A percentile compares a stretch with the other conserved stretches of the same genome.
Evolutionary conservation across 345 rosid species (phyloP).

Genomic region (Dimocarpus longan): DNA sequence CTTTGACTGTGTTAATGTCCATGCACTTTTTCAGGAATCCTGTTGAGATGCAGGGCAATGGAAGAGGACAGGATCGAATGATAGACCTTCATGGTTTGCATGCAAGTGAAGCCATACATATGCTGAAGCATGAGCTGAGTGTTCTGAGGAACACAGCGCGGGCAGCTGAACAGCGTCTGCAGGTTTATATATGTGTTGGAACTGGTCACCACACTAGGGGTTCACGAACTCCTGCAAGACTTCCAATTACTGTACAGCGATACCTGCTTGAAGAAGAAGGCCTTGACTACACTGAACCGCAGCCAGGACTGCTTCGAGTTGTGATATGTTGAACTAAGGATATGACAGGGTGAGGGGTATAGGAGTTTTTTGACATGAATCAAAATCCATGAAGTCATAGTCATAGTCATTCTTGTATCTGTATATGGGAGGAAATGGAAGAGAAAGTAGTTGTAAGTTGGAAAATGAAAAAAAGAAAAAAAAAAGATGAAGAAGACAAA

Average conservation of each 20-base stretch:
- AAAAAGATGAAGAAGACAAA: not conserved
- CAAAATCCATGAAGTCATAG: slow-evolving; percentile 34
- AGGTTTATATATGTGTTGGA: slow-evolving; percentile 89
- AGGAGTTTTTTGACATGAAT: slow-evolving; percentile 45
- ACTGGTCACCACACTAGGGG: slow-evolving; percentile 98
- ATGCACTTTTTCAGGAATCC: slow-evolving; percentile 64
- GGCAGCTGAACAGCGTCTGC: slow-evolving; percentile 82
- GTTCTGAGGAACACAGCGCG: slow-evolving; percentile 70
- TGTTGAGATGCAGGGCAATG: slow-evolving; percentile 55
- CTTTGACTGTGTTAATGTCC: not conserved
- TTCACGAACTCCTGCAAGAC: slow-evolving; percentile 86
- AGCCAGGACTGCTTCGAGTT: slow-evolving; percentile 93
- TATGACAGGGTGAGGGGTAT: slow-evolving; percentile 34
- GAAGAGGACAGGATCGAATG: slow-evolving; percentile 84
- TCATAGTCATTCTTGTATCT: slow-evolving; percentile 55
- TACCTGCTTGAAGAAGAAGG: slow-evolving; percentile 93
- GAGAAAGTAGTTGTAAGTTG: slow-evolving; percentile 40
- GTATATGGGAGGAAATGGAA: slow-evolving; percentile 57
- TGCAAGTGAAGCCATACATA: slow-evolving; percentile 82
- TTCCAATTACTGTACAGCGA: slow-evolving; percentile 86
- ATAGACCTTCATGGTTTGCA: slow-evolving; percentile 98
- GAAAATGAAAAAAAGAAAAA: slow-evolving; percentile 17
- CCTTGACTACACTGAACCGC: slow-evolving; percentile 85
- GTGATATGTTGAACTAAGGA: slow-evolving; percentile 59
- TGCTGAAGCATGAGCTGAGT: slow-evolving; percentile 81